phyloP scores from a whole-genome alignment of 2,329 filamentous ascomycete genomes.

The Zymoseptoria passerinii region DNA sequence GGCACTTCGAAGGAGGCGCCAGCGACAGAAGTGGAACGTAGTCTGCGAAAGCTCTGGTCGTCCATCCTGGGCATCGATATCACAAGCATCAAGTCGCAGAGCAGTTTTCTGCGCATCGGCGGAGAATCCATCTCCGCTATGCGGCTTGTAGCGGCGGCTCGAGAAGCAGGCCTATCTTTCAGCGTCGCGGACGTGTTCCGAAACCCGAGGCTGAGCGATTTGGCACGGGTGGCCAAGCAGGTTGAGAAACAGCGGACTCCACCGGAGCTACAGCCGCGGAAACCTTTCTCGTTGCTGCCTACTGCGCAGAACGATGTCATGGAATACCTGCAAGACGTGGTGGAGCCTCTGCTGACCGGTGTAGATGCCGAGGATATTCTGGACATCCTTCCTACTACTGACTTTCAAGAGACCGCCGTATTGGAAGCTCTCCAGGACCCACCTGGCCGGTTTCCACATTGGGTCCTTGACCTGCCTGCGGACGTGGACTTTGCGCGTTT shows the following conservation, averaged over 20 bases:
- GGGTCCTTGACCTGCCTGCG: slow-evolving; percentile 16
- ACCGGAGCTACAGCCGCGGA: not conserved
- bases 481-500: slow-evolving; percentile 17
- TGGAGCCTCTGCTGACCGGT: not conserved
- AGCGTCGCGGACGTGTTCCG: no score
- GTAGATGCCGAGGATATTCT: not conserved
- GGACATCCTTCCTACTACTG: slow-evolving; percentile 15
- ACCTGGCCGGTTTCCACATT: slow-evolving; percentile 15
- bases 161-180: no score
- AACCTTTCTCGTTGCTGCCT: slow-evolving; percentile 5
- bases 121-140: slow-evolving; percentile 67
- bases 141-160: no score
- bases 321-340: not conserved
- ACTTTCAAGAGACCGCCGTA: slow-evolving; percentile 19
- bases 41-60: slow-evolving; percentile 47
- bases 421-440: slow-evolving; percentile 7
- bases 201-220: no score
- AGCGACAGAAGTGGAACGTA: slow-evolving; percentile 49
- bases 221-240: no score
- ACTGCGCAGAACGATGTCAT: not conserved
- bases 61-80: slow-evolving; percentile 39
- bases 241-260: no score
- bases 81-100: slow-evolving; percentile 46
- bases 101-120: slow-evolving; percentile 66
- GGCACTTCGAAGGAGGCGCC: slow-evolving; percentile 21